A percentile compares a stretch with the other conserved stretches of the same genome.
These are phyloP conservation scores for Pulveroboletus sp. DNA, from an alignment of 768 basidiomycete genomes.

Conservation along the genomic window DNA sequence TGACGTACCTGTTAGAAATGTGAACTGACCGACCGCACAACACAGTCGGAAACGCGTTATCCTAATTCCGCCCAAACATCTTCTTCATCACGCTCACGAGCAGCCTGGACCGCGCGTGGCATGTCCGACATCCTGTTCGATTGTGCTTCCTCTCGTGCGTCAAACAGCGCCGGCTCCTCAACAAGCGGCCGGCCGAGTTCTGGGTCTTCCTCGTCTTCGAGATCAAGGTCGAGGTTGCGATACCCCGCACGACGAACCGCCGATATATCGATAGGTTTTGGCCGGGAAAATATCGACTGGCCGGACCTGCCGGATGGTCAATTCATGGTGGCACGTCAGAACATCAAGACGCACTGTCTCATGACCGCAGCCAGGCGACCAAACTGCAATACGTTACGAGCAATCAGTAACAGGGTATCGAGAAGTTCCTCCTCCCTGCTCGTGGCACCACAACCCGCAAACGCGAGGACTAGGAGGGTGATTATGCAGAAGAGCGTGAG, in stretches of 20 bases:
- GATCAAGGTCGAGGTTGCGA: slow-evolving; percentile 62
- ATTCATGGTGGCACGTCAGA: background rate
- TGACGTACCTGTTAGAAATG: background rate
- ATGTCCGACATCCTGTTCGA: slow-evolving; percentile 43
- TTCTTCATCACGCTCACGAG: slow-evolving; percentile 55
- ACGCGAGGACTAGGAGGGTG: slow-evolving; percentile 83
- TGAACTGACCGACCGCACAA: background rate
- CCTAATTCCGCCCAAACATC: slow-evolving; percentile 72
- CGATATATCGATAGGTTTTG: slow-evolving; percentile 82
- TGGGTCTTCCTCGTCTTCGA: slow-evolving; percentile 54
- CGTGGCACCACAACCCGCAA: slow-evolving; percentile 76
- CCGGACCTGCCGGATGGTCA: slow-evolving; percentile 56
- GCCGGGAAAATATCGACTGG: slow-evolving; percentile 82
- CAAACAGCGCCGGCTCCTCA: slow-evolving; percentile 60
- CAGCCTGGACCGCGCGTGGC: slow-evolving; percentile 55
- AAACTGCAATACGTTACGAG: slow-evolving; percentile 90
- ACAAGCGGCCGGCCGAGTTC: slow-evolving; percentile 58
- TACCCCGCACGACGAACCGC: slow-evolving; percentile 63
- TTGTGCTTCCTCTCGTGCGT: slow-evolving; percentile 41
- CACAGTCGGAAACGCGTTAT: slow-evolving; percentile 18
- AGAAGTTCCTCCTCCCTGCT: slow-evolving; percentile 93
- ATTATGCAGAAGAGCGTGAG: slow-evolving; percentile 87
- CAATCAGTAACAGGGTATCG: slow-evolving; percentile 88
- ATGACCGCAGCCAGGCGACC: slow-evolving; percentile 88
- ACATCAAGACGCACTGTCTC: slow-evolving; percentile 66